Conservation (phyloP, 2,329 filamentous ascomycete species). For the Claviceps digitariae region DNA sequence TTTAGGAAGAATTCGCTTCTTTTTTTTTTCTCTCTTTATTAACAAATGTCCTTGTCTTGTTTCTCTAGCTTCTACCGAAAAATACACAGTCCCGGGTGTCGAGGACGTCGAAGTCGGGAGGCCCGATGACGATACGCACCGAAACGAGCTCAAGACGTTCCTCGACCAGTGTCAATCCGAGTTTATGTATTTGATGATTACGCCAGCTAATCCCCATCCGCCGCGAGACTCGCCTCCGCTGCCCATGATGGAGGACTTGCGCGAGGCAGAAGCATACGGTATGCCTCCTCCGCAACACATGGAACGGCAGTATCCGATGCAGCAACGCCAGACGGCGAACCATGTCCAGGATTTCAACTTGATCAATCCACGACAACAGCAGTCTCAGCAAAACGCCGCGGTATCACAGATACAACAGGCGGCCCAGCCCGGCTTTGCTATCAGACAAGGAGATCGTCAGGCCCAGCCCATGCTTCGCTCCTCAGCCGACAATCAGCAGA, state of each 20-base stretch:
- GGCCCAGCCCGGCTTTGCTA: slow-evolving; percentile 18
- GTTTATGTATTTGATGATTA: slow-evolving; percentile 55
- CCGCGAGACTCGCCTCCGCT: slow-evolving; percentile 49
- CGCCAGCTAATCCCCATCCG: slow-evolving; percentile 50
- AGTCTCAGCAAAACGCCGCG: slow-evolving; percentile 46
- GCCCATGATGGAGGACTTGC: slow-evolving; percentile 45
- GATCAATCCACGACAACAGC: slow-evolving; percentile 38
- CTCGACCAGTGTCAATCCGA: slow-evolving; percentile 52
- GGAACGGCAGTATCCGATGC: slow-evolving; percentile 26
- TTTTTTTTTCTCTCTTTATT: background rate
- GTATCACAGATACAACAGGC: slow-evolving; percentile 38
- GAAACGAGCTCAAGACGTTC: slow-evolving; percentile 44
- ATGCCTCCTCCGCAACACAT: slow-evolving; percentile 29
- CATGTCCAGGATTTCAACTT: slow-evolving; percentile 39
- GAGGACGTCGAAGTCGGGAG: slow-evolving; percentile 34
- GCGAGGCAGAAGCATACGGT: slow-evolving; percentile 39
- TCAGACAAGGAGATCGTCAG: slow-evolving; percentile 26
- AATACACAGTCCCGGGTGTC: slow-evolving; percentile 27
- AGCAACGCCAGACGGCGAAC: slow-evolving; percentile 35
- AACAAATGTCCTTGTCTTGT: background rate
- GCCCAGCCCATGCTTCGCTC: slow-evolving; percentile 39
- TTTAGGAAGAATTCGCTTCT: background rate
- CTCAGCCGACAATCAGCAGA: slow-evolving; percentile 33
- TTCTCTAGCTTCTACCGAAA: slow-evolving; percentile 28
- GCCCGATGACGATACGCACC: slow-evolving; percentile 35